Evolutionary conservation across 2,329 filamentous ascomycete species (phyloP).

Genomic region (Myriosclerotinia curreyana): DNA sequence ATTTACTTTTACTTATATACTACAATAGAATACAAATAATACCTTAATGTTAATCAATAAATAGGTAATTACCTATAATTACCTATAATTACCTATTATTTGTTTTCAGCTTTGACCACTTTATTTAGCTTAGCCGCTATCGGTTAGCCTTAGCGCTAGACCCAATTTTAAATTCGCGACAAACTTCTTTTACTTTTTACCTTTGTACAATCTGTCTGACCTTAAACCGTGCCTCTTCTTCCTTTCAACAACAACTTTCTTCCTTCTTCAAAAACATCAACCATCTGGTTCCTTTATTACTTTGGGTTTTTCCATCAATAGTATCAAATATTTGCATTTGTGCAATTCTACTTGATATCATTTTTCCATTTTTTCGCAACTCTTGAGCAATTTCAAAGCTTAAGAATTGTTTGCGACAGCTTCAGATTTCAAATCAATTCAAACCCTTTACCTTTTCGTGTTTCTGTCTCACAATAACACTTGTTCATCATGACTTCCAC

Average conservation of each 20-base stretch:
- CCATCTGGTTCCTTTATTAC: slow-evolving; percentile 12
- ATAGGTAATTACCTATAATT: too few species aligned
- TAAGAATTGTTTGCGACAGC: slow-evolving; percentile 21
- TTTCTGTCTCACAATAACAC: slow-evolving; percentile 25
- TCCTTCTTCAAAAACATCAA: not conserved
- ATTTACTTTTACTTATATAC: too few species aligned
- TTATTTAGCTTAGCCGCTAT: slow-evolving; percentile 13
- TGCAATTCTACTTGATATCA: slow-evolving; percentile 2
- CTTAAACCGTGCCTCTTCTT: slow-evolving; percentile 16
- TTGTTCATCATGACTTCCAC: slow-evolving; percentile 46
- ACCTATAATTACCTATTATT: too few species aligned
- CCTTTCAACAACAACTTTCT: slow-evolving; percentile 21
- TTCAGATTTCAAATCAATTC: slow-evolving; percentile 4
- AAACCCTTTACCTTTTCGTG: slow-evolving; percentile 3
- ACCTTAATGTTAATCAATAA: too few species aligned
- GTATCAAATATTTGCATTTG: slow-evolving; percentile 9
- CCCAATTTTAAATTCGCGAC: slow-evolving; percentile 21
- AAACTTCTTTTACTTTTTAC: slow-evolving; percentile 22
- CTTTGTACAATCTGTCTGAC: slow-evolving; percentile 11
- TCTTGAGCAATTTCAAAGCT: slow-evolving; percentile 22
- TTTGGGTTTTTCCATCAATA: not conserved
- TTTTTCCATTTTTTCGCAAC: slow-evolving; percentile 6
- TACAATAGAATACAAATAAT: too few species aligned
- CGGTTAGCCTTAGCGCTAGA: slow-evolving; percentile 21
- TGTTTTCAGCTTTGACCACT: slow-evolving; percentile 9